Evolutionary conservation across 2,329 filamentous ascomycete species (phyloP).

Genomic region (Apiospora arundinis): DNA sequence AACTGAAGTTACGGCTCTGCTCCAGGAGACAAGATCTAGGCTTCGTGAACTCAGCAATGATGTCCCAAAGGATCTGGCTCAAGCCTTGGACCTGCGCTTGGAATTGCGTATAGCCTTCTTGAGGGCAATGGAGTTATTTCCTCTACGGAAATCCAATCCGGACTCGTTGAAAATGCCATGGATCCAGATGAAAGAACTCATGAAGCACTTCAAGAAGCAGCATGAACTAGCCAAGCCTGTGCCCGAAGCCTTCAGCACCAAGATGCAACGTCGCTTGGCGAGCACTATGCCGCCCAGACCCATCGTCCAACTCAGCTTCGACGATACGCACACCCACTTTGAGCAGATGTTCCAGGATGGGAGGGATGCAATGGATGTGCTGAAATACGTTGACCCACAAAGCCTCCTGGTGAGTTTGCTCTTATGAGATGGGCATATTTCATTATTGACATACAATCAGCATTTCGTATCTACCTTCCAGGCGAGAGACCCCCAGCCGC

Average conservation of each 20-base stretch:
- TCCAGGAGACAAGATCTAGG: conserved; percentile 50
- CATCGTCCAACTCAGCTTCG: conserved; percentile 78
- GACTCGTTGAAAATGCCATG: conserved; percentile 57
- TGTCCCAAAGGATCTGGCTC: conserved; percentile 44
- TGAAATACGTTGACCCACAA: conserved; percentile 71
- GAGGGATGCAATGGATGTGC: conserved; percentile 69
- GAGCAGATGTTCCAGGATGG: conserved; percentile 75
- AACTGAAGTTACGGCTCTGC: conserved; percentile 59
- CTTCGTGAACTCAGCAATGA: conserved; percentile 40
- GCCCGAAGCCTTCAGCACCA: conserved; percentile 83
- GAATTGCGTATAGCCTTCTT: conserved; percentile 71
- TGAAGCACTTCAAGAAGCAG: conserved; percentile 65
- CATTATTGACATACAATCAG: conserved; percentile 45
- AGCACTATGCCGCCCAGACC: conserved; percentile 93
- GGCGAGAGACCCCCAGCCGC: conserved; percentile 79
- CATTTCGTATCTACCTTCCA: conserved; percentile 79
- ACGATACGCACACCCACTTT: conserved; percentile 74
- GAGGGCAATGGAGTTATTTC: conserved; percentile 55
- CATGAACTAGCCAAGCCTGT: conserved; percentile 69
- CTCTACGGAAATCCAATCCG: conserved; percentile 49
- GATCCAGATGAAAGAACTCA: conserved; percentile 55
- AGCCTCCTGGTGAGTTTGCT: conserved; percentile 67
- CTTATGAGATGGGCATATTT: conserved; percentile 24
- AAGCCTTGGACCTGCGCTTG: conserved; percentile 70
- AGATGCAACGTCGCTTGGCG: conserved; percentile 88